Percentiles rank a stretch among this genome's conserved stretches.
Conservation (phyloP, 441 rosid genomes). For the Aquilaria agallochum region DNA sequence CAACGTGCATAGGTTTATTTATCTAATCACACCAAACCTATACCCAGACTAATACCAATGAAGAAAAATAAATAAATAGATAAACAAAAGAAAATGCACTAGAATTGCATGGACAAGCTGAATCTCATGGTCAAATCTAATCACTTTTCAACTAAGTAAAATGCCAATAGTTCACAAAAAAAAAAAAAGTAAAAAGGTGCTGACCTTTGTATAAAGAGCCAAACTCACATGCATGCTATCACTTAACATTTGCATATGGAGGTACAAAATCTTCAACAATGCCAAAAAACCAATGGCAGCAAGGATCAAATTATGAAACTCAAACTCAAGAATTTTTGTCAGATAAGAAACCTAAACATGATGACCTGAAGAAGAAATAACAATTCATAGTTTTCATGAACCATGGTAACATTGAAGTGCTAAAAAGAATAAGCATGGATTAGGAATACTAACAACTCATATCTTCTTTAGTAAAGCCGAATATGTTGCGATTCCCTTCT, state of each 20-base stretch:
- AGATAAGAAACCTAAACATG: constrained; percentile 10
- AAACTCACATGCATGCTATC: constrained; percentile 45
- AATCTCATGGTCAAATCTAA: too few relatives aligned
- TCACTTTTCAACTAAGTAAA: too few relatives aligned
- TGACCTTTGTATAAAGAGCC: constrained; percentile 58
- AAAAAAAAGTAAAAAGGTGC: constrained; percentile 1
- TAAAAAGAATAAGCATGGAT: too few relatives aligned
- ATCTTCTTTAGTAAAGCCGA: too few relatives aligned
- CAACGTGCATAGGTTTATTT: too few relatives aligned
- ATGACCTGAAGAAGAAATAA: constrained; percentile 5
- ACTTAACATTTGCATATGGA: constrained; percentile 46
- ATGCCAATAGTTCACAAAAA: too few relatives aligned
- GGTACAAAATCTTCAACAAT: constrained; percentile 8
- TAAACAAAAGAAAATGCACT: too few relatives aligned
- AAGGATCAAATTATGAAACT: background rate
- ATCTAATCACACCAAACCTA: too few relatives aligned
- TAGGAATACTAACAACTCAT: too few relatives aligned
- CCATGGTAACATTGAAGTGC: background rate
- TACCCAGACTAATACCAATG: too few relatives aligned
- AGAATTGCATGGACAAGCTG: constrained; percentile 1
- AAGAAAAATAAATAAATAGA: background rate
- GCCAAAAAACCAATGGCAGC: constrained; percentile 9
- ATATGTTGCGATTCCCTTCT: too few relatives aligned
- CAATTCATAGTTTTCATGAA: constrained; percentile 19
- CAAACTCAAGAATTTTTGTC: background rate